These are phyloP conservation scores for Ballota nigra DNA, from an alignment of 257 asterid species.

Conservation along the genomic window DNA sequence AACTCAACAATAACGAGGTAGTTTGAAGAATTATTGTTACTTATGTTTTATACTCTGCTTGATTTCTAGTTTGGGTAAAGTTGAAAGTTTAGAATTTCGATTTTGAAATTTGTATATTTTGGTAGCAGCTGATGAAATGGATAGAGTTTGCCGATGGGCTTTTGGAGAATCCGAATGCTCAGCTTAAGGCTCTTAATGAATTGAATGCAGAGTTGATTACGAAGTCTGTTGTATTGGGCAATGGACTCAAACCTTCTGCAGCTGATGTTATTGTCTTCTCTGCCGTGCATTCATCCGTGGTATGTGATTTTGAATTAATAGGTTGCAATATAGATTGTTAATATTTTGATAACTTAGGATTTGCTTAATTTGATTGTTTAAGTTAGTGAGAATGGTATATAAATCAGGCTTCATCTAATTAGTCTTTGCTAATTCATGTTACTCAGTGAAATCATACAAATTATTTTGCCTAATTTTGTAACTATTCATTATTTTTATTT, in stretches of 20 bases:
- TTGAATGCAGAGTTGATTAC: slow-evolving; percentile 68
- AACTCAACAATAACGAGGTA: slow-evolving; percentile 51
- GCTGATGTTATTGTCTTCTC: slow-evolving; percentile 75
- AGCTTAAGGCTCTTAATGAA: slow-evolving; percentile 42
- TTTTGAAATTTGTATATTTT: neutral
- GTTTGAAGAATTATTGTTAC: neutral
- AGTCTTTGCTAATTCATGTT: neutral
- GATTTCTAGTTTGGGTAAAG: neutral
- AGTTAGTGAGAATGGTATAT: neutral
- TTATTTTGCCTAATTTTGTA: neutral
- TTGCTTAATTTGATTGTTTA: neutral
- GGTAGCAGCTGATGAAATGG: slow-evolving; percentile 59
- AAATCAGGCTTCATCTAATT: neutral
- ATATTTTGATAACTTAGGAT: neutral
- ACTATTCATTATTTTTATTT: neutral
- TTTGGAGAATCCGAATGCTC: slow-evolving; percentile 31
- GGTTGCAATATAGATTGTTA: neutral
- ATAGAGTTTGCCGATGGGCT: slow-evolving; percentile 48
- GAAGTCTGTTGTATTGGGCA: slow-evolving; percentile 62
- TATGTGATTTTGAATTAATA: slow-evolving; percentile 23
- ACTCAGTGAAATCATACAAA: neutral
- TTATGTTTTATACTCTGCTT: neutral
- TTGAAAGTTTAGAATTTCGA: neutral
- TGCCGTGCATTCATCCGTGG: slow-evolving; percentile 63
- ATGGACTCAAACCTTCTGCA: slow-evolving; percentile 54